Conservation (phyloP, 2,329 filamentous ascomycete genomes). For the Hypocreales sp. region DNA sequence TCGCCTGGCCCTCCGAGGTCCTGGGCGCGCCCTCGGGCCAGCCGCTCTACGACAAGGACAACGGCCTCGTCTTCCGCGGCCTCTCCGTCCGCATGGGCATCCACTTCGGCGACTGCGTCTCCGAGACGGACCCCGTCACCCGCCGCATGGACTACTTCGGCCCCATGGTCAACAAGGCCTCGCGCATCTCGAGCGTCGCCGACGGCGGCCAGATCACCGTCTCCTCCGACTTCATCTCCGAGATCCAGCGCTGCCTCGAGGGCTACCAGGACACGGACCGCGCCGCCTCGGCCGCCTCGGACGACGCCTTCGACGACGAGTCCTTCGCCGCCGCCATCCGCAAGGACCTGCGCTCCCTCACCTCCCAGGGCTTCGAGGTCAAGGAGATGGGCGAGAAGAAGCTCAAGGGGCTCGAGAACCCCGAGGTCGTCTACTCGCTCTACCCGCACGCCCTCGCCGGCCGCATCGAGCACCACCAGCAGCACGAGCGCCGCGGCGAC, state of each 20-base stretch:
- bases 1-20: conserved; percentile 87
- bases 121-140: conserved; percentile 89
- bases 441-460: conserved; percentile 82
- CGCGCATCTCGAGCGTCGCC: conserved; percentile 84
- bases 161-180: conserved; percentile 95
- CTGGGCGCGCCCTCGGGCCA: conserved; percentile 75
- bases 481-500: conserved; percentile 27
- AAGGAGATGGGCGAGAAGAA: conserved; percentile 93
- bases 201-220: conserved; percentile 96
- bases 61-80: conserved; percentile 81
- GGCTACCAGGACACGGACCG: conserved; percentile 77
- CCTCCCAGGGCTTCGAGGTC: conserved; percentile 86
- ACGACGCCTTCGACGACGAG: conserved; percentile 58
- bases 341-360: conserved; percentile 74
- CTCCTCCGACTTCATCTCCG: conserved; percentile 90
- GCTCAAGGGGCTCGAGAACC: conserved; percentile 92
- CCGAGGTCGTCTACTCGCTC: conserved; percentile 87
- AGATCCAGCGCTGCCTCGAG: conserved; percentile 83
- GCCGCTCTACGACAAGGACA: conserved; percentile 67
- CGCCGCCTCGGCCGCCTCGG: conserved; percentile 49
- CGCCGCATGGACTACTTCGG: conserved; percentile 99
- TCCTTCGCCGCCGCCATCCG: conserved; percentile 61
- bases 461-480: conserved; percentile 54
- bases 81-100: conserved; percentile 95
- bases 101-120: conserved; percentile 88